Conservation (phyloP, 179 eudicot genomes). For the Vitellaria paradoxa region DNA sequence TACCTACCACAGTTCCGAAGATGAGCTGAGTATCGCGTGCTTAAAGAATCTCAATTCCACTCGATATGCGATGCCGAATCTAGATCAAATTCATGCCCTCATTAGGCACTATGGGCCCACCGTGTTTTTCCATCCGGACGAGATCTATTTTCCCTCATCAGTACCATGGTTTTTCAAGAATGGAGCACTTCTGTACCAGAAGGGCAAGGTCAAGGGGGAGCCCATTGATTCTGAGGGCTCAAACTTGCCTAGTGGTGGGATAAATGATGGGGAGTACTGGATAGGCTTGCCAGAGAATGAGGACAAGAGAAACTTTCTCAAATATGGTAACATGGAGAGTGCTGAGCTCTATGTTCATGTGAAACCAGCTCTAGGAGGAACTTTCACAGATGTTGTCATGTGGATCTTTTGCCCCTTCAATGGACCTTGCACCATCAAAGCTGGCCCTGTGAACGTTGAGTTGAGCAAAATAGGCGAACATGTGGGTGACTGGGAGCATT, state of each 20-base stretch:
- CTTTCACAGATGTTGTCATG: constrained; percentile 82
- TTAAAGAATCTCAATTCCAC: constrained; percentile 51
- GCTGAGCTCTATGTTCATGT: constrained; percentile 82
- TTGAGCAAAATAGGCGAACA: constrained; percentile 15
- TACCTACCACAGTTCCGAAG: constrained; percentile 27
- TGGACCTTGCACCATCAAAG: constrained; percentile 73
- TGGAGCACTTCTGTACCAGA: constrained; percentile 61
- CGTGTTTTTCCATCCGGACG: constrained; percentile 78
- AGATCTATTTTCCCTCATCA: constrained; percentile 80
- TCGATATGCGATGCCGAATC: constrained; percentile 65
- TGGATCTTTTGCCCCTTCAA: constrained; percentile 93
- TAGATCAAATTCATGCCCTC: constrained; percentile 71
- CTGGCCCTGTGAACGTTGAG: constrained; percentile 41
- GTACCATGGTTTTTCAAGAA: constrained; percentile 81
- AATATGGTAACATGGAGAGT: constrained; percentile 57
- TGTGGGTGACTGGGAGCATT: constrained; percentile 92
- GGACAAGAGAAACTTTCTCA: constrained; percentile 33
- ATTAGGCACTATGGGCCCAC: constrained; percentile 83
- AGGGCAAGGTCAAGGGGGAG: constrained; percentile 51
- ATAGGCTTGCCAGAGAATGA: constrained; percentile 66
- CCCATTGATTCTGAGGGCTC: constrained; percentile 58
- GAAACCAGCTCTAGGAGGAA: constrained; percentile 84
- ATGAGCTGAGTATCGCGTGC: constrained; percentile 49
- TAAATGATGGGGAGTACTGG: constrained; percentile 78
- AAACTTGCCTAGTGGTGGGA: constrained; percentile 69